Base-by-base conservation (phyloP, 768 basidiomycete species). In the Naganishia vaughanmartiniae region DNA sequence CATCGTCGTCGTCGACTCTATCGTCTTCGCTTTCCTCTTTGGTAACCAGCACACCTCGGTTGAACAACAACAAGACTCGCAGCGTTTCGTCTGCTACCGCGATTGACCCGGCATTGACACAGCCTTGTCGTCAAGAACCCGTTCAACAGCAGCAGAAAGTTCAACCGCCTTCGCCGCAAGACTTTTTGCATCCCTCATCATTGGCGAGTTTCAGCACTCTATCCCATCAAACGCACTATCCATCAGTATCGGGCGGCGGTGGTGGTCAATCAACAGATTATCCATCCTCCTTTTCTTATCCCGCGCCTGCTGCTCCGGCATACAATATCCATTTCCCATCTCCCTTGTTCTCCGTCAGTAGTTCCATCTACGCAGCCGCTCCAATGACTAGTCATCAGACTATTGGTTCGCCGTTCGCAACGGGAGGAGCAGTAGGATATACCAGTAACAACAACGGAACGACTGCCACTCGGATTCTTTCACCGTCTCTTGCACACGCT, bases 271-370 rank as follows among this genome's bases (percentile, higher is more conserved):
- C 60, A 26, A 63, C 60, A 34, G 60, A 63, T 63, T 42, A 63
- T 24, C 60, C 39, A 15, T 42, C 42, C 36, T 45, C 39, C 39
- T 63, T 63, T 34, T 63, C 60, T 34, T 63, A 63, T 63, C 42
- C 60, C 24, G 21, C 60, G 24, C 34, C 34, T 28, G 21, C 57
- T 33, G 42, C 24, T 45, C 12, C 30, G 24, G 42, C 60, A 24
- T 63, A 45, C 60, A 63, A 63, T 42, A 63, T 63, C 60, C 60
- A 63, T n/a, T 63, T 63, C 42, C 60, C 60, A 19, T 45, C 60
- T 14, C 60, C 60, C 31, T 63, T 63, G 60, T 63, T 63, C 24
- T n/a, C 60, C 26, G 60, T 63, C 42, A 63, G 60, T n/a, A 63
- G 60, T 30, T 63, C 60, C 24, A 63, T 63, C 33, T 28, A 46